These are phyloP conservation scores for Leavenworthia alabamica DNA, from an alignment of 345 rosid species.

Conservation along the genomic window DNA sequence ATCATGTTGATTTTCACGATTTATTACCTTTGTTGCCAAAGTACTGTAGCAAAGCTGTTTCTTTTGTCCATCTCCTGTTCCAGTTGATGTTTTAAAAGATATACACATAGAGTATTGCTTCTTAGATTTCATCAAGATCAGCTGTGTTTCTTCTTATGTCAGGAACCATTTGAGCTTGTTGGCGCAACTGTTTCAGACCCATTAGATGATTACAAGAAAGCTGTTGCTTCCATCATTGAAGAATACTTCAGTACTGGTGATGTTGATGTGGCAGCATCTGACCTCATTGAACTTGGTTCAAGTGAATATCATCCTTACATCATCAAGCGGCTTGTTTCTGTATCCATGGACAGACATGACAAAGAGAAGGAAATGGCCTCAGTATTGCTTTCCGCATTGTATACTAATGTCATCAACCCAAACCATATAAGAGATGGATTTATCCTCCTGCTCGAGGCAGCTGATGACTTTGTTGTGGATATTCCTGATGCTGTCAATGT, in stretches of 20 bases:
- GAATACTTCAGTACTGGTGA: slow-evolving; percentile 84
- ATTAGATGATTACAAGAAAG: slow-evolving; percentile 78
- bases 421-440: slow-evolving; percentile 79
- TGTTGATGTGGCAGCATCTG: slow-evolving; percentile 73
- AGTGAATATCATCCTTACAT: slow-evolving; percentile 77
- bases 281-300: slow-evolving; percentile 81
- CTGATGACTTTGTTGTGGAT: slow-evolving; percentile 83
- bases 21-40: neutral
- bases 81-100: neutral
- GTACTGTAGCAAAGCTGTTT: neutral
- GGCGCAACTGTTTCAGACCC: slow-evolving; percentile 79
- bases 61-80: neutral
- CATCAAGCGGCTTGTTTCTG: slow-evolving; percentile 77
- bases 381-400: slow-evolving; percentile 69
- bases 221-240: slow-evolving; percentile 66
- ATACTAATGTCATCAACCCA: slow-evolving; percentile 79
- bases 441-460: slow-evolving; percentile 83
- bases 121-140: neutral
- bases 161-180: slow-evolving; percentile 90
- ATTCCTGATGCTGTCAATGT: slow-evolving; percentile 72
- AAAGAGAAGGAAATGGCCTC: slow-evolving; percentile 97
- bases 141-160: slow-evolving; percentile 6
- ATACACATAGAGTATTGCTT: neutral
- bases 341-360: slow-evolving; percentile 93
- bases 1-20: neutral